Base-by-base conservation (phyloP, 768 basidiomycete species). In the Rhodotorula diobovata region DNA sequence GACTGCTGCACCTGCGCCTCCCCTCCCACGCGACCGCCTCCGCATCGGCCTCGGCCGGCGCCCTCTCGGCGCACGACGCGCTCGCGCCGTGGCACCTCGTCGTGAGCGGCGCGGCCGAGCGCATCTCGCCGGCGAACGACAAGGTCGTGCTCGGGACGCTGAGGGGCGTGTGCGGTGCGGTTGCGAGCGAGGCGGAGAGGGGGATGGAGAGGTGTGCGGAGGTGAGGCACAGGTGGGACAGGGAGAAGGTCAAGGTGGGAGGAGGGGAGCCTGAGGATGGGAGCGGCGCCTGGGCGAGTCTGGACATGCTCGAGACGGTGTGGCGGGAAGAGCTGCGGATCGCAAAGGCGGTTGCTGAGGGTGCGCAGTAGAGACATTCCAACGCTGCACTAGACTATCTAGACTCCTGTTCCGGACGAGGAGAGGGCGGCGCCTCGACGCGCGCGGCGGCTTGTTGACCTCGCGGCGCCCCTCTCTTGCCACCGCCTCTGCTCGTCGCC, bases 91-190 rank as follows among this genome's bases (percentile, higher is more conserved):
- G 70, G 67, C 68, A 66, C 61, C 61, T 59, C 32, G 50, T 71
- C 67, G 46, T 78, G 4, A 28, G 50, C 2, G 77, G 77, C 3
- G 61, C 41, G 11, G 32, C 18, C 12, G 77, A 77, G 25, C 76
- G 67, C 46, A 64, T 81, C 53, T 79, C 80, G 11, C 70, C 71
- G 0, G 39, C 60, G 21, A 81, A 79, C 74, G 81, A 81, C 61
- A 58, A 62, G 34, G 77, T 39, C 25, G 51, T 77, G 0, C 35
- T 55, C 12, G 37, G 18, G 8, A 69, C 66, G 48, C 43, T 81
- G 7, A 30, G 56, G 46, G 63, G 34, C 25, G 67, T 79, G 4
- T 76, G 76, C 32, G 37, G 54, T 11, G 37, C 37, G 14, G 56
- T 75, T 0, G 62, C 66, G 57, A 61, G 35, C 20, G 74, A 77